These are phyloP conservation scores for Dictyostelium brefeldianum DNA, from an alignment of 78 protist species.

Conservation along the genomic window DNA sequence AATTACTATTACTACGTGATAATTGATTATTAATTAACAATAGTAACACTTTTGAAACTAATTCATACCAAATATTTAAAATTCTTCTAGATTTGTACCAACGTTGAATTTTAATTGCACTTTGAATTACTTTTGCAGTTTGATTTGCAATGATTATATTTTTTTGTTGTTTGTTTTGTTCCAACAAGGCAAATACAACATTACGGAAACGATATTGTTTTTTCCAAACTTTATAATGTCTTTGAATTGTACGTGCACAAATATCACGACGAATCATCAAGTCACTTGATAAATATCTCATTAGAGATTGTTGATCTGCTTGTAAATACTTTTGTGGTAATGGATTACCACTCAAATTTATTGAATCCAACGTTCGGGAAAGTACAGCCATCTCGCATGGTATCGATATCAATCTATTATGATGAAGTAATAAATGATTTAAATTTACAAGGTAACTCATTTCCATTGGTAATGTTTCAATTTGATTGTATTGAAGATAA, in stretches of 20 bases:
- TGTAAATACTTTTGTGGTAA: conserved; percentile 2
- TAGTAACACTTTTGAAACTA: conserved; percentile 34
- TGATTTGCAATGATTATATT: conserved; percentile 2
- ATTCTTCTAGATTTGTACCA: conserved; percentile 28
- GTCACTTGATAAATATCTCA: background rate
- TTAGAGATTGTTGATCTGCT: background rate
- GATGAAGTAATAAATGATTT: conserved; percentile 56
- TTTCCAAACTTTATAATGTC: conserved; percentile 60
- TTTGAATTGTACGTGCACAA: conserved; percentile 51
- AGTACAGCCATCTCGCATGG: conserved; percentile 39
- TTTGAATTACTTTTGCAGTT: conserved; percentile 1
- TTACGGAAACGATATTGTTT: conserved; percentile 34
- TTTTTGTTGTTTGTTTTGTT: background rate
- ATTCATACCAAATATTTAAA: conserved; percentile 12
- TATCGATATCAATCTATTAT: conserved; percentile 13
- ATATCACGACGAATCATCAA: conserved; percentile 14
- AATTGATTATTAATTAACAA: background rate
- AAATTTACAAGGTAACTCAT: conserved; percentile 27
- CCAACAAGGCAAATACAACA: conserved; percentile 6
- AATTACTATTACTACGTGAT: background rate
- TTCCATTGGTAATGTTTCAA: conserved; percentile 47
- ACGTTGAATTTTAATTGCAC: conserved; percentile 47
- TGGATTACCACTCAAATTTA: conserved; percentile 59
- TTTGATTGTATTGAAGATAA: conserved; percentile 68
- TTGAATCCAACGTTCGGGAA: conserved; percentile 6